These are phyloP conservation scores for Chalciporus piperatus DNA, from an alignment of 768 basidiomycete genomes.

Conservation along the genomic window DNA sequence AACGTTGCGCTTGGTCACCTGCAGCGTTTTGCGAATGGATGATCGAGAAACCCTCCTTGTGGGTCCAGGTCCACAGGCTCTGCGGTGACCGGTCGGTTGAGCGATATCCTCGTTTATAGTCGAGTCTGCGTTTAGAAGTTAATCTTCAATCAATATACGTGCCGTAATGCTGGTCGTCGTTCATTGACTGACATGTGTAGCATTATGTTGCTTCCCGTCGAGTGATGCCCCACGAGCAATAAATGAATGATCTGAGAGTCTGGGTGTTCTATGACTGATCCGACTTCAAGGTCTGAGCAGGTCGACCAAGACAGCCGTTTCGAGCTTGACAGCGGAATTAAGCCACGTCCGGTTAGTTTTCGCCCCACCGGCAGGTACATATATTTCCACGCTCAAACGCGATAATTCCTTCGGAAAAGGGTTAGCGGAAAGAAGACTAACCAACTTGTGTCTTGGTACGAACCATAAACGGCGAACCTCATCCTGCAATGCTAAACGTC, in stretches of 20 bases:
- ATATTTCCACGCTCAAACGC: neutral
- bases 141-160: neutral
- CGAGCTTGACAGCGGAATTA: neutral
- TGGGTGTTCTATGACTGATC: neutral
- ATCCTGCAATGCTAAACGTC: constrained; percentile 13
- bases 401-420: constrained; percentile 6
- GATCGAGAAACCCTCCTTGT: neutral
- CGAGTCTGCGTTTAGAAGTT: neutral
- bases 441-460: constrained; percentile 1
- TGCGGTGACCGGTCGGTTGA: neutral
- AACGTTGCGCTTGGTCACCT: too few relatives aligned
- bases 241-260: constrained; percentile 11
- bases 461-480: constrained; percentile 8
- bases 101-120: neutral
- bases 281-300: neutral
- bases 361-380: too few relatives aligned
- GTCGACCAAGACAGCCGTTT: too few relatives aligned
- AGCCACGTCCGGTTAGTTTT: neutral
- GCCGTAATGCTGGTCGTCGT: neutral
- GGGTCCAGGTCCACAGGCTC: neutral
- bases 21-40: neutral
- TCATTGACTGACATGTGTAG: neutral
- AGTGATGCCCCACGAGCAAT: constrained; percentile 2
- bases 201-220: neutral
- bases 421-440: constrained; percentile 3